phyloP scores from a whole-genome alignment of 2,329 filamentous ascomycete species.

The Penicillium sp. region DNA sequence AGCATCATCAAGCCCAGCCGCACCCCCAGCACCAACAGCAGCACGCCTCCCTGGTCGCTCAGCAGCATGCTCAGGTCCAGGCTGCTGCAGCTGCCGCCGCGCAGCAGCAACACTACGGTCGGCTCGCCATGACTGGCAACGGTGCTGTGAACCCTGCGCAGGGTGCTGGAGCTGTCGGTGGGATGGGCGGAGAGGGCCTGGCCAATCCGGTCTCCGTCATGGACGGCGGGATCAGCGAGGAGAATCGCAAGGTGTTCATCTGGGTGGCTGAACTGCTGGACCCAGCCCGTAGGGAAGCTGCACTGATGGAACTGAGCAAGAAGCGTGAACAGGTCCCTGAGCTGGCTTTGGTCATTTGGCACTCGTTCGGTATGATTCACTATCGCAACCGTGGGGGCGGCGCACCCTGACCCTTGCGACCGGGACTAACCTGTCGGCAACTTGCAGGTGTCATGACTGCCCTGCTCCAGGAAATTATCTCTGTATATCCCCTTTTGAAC shows the following conservation, averaged over 20 bases:
- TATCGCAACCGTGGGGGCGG: slow-evolving; percentile 15
- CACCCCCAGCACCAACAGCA: slow-evolving; percentile 43
- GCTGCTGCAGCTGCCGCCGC: slow-evolving; percentile 42
- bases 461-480: slow-evolving; percentile 96
- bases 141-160: slow-evolving; percentile 39
- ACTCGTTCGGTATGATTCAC: slow-evolving; percentile 78
- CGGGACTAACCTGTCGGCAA: slow-evolving; percentile 25
- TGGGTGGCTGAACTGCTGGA: slow-evolving; percentile 92
- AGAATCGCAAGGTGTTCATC: slow-evolving; percentile 86
- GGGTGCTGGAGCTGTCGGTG: slow-evolving; percentile 41
- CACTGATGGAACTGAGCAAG: slow-evolving; percentile 93
- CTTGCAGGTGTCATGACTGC: slow-evolving; percentile 90
- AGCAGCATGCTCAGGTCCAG: slow-evolving; percentile 56
- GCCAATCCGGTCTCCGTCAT: slow-evolving; percentile 43
- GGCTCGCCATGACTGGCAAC: slow-evolving; percentile 66
- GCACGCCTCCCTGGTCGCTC: slow-evolving; percentile 47
- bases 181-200: slow-evolving; percentile 48
- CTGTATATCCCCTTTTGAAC: slow-evolving; percentile 93
- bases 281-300: slow-evolving; percentile 80
- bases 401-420: slow-evolving; percentile 12
- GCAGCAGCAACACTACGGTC: slow-evolving; percentile 64
- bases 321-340: slow-evolving; percentile 98
- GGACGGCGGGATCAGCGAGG: slow-evolving; percentile 73
- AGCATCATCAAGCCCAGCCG: slow-evolving; percentile 39
- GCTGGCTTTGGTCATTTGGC: slow-evolving; percentile 93